Conservation (phyloP, 345 rosid species). For the Odontarrhena argentea region DNA sequence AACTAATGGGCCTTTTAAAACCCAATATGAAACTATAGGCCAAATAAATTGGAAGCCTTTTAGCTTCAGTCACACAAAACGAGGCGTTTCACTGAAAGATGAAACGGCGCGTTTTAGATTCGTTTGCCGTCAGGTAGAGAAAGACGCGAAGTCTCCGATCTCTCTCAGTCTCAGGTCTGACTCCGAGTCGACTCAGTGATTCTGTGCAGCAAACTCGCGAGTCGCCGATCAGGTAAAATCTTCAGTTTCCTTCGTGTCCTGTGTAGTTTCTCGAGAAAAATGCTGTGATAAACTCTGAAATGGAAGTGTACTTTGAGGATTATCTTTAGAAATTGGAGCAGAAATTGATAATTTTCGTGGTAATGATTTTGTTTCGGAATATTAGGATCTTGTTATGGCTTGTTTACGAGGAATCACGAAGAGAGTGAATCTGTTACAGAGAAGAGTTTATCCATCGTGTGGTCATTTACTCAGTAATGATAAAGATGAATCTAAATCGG, state of each 20-base stretch:
- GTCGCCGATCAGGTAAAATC: constrained; percentile 6
- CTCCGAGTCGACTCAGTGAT: constrained; percentile 25
- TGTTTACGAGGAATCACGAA: constrained; percentile 41
- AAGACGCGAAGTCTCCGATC: constrained; percentile 17
- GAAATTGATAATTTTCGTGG: constrained; percentile 3
- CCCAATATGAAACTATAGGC: not conserved
- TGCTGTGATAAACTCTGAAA: not conserved
- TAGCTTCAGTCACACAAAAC: not conserved
- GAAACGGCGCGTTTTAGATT: constrained; percentile 2
- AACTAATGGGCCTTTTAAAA: no score
- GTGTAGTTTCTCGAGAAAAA: constrained; percentile 25
- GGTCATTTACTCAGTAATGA: constrained; percentile 34
- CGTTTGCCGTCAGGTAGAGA: constrained; percentile 29
- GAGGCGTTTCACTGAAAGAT: not conserved
- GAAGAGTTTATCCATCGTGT: constrained; percentile 44
- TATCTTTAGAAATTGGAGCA: constrained; percentile 2
- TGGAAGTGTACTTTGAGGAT: not conserved
- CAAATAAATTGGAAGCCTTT: not conserved
- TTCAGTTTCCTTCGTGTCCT: not conserved
- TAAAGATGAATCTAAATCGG: constrained; percentile 26
- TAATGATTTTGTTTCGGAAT: no score
- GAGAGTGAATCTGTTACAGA: constrained; percentile 36
- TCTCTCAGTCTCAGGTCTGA: constrained; percentile 18
- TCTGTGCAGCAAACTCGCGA: constrained; percentile 1
- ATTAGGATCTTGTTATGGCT: constrained; percentile 42